These are phyloP conservation scores for Trichoderma asperelloides DNA, from an alignment of 495 filamentous ascomycete species.

Conservation along the genomic window DNA sequence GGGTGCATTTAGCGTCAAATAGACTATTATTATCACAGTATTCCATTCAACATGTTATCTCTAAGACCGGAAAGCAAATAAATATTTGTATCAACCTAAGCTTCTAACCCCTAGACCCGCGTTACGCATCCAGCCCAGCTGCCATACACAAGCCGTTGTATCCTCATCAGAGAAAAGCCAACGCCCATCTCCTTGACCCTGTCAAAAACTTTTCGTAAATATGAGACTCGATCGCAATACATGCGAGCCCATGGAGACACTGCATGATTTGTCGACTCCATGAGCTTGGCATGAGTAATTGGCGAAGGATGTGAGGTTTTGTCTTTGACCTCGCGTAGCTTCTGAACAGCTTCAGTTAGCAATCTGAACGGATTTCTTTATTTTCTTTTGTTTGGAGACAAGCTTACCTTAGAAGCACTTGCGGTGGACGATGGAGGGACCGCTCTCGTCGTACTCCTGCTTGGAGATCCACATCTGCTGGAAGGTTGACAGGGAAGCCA, in stretches of 20 bases:
- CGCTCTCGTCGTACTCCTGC: slow-evolving; percentile 99
- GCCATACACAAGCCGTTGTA: slow-evolving; percentile 22
- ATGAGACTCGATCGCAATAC: slow-evolving; percentile 38
- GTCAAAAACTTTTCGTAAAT: slow-evolving; percentile 42
- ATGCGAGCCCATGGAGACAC: slow-evolving; percentile 30
- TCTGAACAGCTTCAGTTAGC: not conserved
- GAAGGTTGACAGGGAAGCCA: slow-evolving; percentile 98
- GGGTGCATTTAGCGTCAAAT: no score
- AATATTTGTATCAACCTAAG: slow-evolving; percentile 36
- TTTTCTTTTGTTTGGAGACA: not conserved
- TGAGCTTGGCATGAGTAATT: slow-evolving; percentile 22
- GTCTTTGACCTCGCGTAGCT: slow-evolving; percentile 1
- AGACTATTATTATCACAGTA: not conserved
- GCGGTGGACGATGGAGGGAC: slow-evolving; percentile 98
- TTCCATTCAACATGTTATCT: not conserved
- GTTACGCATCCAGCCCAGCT: slow-evolving; percentile 16
- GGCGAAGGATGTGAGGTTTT: slow-evolving; percentile 9
- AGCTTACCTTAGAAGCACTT: slow-evolving; percentile 90
- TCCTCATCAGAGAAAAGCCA: slow-evolving; percentile 33
- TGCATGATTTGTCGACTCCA: slow-evolving; percentile 26
- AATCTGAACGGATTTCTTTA: not conserved
- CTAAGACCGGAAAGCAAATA: slow-evolving; percentile 10
- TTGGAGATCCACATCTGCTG: slow-evolving; percentile 99
- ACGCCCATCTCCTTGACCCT: slow-evolving; percentile 37
- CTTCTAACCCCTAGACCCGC: slow-evolving; percentile 7